Evolutionary conservation across 148 eudicot genomes (phyloP).

Genomic region (Chenopodium berlandieri): DNA sequence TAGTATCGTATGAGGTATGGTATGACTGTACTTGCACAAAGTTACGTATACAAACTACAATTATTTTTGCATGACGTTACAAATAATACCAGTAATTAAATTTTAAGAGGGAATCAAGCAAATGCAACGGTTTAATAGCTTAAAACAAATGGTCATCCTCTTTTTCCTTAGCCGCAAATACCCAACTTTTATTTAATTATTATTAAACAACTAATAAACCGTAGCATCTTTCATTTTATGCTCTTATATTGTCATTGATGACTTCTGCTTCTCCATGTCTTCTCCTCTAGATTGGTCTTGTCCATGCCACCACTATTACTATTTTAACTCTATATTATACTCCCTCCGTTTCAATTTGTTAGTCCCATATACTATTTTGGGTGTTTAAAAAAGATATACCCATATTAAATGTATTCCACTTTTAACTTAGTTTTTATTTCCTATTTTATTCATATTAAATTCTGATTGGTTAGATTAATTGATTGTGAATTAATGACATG

Average conservation of each 20-base stretch:
- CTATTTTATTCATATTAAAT: too few relatives aligned
- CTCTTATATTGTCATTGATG: background rate
- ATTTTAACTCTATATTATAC: background rate
- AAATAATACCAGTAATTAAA: background rate
- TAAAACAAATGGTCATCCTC: background rate
- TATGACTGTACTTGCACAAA: background rate
- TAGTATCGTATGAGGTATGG: too few relatives aligned
- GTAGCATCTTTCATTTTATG: conserved; percentile 6
- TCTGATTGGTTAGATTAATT: too few relatives aligned
- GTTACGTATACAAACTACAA: background rate
- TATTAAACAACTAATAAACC: background rate
- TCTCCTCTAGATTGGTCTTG: background rate
- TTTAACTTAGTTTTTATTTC: too few relatives aligned
- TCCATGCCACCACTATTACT: background rate
- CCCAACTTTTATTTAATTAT: background rate
- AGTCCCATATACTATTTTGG: too few relatives aligned
- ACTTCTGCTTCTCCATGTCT: background rate
- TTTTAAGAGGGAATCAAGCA: conserved; percentile 7
- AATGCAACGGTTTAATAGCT: conserved; percentile 4
- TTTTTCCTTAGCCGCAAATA: background rate
- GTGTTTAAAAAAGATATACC: too few relatives aligned
- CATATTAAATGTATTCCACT: too few relatives aligned
- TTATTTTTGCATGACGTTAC: background rate
- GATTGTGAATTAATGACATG: too few relatives aligned
- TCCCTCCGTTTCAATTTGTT: too few relatives aligned